These are phyloP conservation scores for Aspergillus sojae DNA, from an alignment of 2,329 filamentous ascomycete genomes.

Conservation along the genomic window DNA sequence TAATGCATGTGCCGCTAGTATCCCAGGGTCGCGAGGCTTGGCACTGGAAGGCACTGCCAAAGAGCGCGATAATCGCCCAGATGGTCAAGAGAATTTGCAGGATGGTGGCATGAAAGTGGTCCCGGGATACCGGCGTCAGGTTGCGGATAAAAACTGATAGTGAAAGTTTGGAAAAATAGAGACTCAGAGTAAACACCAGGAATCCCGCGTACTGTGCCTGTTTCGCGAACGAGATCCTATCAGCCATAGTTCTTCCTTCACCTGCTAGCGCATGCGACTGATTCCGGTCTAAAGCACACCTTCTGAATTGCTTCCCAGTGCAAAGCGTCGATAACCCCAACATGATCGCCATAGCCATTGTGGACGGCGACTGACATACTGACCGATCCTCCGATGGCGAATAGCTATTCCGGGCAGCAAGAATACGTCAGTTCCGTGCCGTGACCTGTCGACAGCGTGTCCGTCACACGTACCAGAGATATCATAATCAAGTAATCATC, in stretches of 20 bases:
- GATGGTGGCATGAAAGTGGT: slow-evolving; percentile 18
- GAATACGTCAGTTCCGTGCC: neutral
- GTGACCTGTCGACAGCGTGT: no score
- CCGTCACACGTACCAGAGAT: slow-evolving; percentile 14
- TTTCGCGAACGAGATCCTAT: neutral
- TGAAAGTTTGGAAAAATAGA: slow-evolving; percentile 28
- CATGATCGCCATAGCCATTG: slow-evolving; percentile 28
- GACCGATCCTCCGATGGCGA: slow-evolving; percentile 22
- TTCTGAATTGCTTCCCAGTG: slow-evolving; percentile 25
- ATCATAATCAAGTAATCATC: slow-evolving; percentile 26
- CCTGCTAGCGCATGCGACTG: neutral
- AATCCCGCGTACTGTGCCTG: slow-evolving; percentile 26
- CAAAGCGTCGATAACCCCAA: slow-evolving; percentile 10
- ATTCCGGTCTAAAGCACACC: slow-evolving; percentile 10
- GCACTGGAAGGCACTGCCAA: slow-evolving; percentile 26
- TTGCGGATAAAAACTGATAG: slow-evolving; percentile 25
- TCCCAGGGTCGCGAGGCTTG: slow-evolving; percentile 22
- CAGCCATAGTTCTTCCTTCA: neutral
- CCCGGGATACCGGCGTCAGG: slow-evolving; percentile 21
- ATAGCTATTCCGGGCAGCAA: neutral
- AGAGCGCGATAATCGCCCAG: slow-evolving; percentile 18
- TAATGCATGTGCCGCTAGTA: slow-evolving; percentile 22
- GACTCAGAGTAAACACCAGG: slow-evolving; percentile 24
- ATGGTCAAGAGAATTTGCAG: slow-evolving; percentile 17
- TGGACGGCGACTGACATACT: slow-evolving; percentile 23